A percentile compares a stretch with the other conserved stretches of the same genome.
phyloP scores from a whole-genome alignment of 495 filamentous ascomycete species.

The Glarea lozoyensis region DNA sequence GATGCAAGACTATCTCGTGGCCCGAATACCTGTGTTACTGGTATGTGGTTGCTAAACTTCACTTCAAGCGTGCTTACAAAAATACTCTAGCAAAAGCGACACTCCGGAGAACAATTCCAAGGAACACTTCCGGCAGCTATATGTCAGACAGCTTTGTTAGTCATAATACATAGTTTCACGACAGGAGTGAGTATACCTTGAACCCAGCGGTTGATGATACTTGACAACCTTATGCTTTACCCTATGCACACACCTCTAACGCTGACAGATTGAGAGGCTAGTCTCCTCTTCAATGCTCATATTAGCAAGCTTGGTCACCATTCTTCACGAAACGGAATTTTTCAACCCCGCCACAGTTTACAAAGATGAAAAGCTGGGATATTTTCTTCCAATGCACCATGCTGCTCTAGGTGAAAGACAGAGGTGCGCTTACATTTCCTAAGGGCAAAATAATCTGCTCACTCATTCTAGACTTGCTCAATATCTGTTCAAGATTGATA shows the following conservation, averaged over 20 bases:
- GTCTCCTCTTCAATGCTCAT: slow-evolving; percentile 8
- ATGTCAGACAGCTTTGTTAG: slow-evolving; percentile 11
- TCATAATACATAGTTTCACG: slow-evolving; percentile 16
- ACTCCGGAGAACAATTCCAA: slow-evolving; percentile 9
- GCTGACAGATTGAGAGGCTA: slow-evolving; percentile 4
- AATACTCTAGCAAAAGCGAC: slow-evolving; percentile 4
- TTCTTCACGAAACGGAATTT: slow-evolving; percentile 16
- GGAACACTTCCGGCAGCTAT: slow-evolving; percentile 2
- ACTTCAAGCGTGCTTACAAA: neutral
- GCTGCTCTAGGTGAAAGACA: slow-evolving; percentile 8
- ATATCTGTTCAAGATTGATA: slow-evolving; percentile 21
- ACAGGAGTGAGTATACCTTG: too few relatives aligned
- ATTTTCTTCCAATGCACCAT: slow-evolving; percentile 13
- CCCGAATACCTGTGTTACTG: slow-evolving; percentile 1
- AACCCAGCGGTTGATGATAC: neutral
- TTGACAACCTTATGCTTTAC: neutral
- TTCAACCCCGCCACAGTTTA: slow-evolving; percentile 11
- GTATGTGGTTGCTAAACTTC: slow-evolving; percentile 1
- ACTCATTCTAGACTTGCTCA: slow-evolving; percentile 19
- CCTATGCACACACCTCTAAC: neutral
- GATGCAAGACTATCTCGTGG: slow-evolving; percentile 5
- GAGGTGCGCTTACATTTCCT: slow-evolving; percentile 2
- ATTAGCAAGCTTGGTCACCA: slow-evolving; percentile 9
- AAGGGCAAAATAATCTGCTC: neutral
- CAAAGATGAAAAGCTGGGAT: slow-evolving; percentile 15